Conservation (phyloP, 305 asterid species). For the Coffea humblotiana region DNA sequence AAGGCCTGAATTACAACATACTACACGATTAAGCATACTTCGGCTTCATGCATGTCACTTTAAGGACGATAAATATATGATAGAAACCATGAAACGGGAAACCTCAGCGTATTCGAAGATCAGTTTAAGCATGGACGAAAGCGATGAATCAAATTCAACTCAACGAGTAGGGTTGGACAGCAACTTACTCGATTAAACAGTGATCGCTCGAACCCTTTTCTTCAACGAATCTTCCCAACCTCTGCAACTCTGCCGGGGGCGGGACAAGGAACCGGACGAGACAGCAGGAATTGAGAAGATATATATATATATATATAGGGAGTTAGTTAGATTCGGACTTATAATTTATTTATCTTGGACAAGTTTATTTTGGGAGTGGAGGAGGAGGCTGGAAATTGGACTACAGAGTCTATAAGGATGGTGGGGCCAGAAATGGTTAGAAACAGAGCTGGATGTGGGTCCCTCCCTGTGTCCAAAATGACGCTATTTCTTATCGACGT, state of each 20-base stretch:
- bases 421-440: not conserved
- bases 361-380: not conserved
- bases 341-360: too few relatives aligned
- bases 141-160: not conserved
- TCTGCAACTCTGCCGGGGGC: constrained; percentile 10
- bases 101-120: not conserved
- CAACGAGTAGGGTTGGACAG: not conserved
- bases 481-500: constrained; percentile 17
- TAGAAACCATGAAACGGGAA: not conserved
- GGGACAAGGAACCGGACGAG: not conserved
- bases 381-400: not conserved
- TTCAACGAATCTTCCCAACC: too few relatives aligned
- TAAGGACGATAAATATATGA: not conserved
- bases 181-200: not conserved
- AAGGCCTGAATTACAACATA: not conserved
- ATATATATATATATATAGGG: too few relatives aligned
- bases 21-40: too few relatives aligned
- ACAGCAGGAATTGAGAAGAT: too few relatives aligned
- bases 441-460: not conserved
- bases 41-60: not conserved
- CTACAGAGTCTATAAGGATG: not conserved
- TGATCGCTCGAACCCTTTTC: not conserved
- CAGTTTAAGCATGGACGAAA: not conserved
- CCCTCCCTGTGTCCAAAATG: constrained; percentile 8
- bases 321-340: too few relatives aligned